Base-by-base conservation (phyloP, 2,329 filamentous ascomycete genomes). In the Dactylellina sp. region DNA sequence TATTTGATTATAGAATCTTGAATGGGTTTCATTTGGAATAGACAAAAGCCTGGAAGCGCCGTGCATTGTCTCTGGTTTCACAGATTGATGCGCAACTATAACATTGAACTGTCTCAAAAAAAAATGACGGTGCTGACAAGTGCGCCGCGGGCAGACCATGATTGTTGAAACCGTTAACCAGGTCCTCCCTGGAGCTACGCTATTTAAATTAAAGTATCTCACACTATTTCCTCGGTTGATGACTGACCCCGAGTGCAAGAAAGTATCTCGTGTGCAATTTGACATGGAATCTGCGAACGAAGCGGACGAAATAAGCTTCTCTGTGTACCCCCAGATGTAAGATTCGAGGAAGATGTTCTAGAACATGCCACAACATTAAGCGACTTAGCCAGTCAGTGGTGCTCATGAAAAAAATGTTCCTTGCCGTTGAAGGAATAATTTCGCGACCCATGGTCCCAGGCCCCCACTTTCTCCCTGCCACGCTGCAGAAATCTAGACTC, bases 271-370 rank as follows among this genome's bases (percentile, higher is more conserved):
- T 32, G 9, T 32, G 28, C 28, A 32, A 32, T 32, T 32, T 32
- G 28, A 32, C 28, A 9, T 32, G 28, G 28, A 9, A 32, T 32
- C 28, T 32, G 22, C 37, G 44, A 1, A 20, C 18, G 53, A 25
- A 12, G 22, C 32, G n/a, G 18, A 22, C 37, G 42, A 60, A 59
- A 59, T 57, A 68, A 68, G 63, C 63, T 60, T 60, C 61, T 35
- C 22, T 44, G 50, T 37, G 28, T 20, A 65, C 28, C 61, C 61
- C 39, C 28, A 32, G 25, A 22, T 32, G 39, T 20, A 46, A 37
- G 9, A 24, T 53, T 25, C 16, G 7, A 42, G 42, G 39, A 47
- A 18, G 42, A 6, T n/a, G 46, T 25, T 55, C 47, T 52, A 25
- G 25, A 7, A 12, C 46, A 55, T 37, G 22, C 42, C 63, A 44